Percentiles rank a stretch among this genome's conserved stretches.
These are phyloP conservation scores for Ambrosia hybrid DNA, from an alignment of 140 eudicot species.

Conservation along the genomic window DNA sequence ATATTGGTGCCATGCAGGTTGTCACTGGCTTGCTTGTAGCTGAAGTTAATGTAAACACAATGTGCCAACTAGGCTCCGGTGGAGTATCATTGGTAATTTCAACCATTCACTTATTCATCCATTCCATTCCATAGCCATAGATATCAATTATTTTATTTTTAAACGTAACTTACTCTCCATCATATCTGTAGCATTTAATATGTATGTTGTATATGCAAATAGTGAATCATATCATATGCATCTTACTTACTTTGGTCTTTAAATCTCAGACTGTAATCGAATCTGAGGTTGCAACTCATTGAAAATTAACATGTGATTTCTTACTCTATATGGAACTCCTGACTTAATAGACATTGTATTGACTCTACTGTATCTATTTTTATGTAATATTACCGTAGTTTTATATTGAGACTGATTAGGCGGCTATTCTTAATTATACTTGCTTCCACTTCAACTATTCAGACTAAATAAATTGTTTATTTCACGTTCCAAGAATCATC, in stretches of 20 bases:
- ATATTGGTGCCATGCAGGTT: conserved; percentile 48
- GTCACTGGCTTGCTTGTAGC: conserved; percentile 90
- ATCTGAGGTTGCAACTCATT: not conserved
- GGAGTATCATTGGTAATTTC: conserved; percentile 91
- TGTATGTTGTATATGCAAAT: not conserved
- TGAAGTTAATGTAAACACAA: conserved; percentile 95
- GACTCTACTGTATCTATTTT: too few relatives aligned
- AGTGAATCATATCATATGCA: conserved; percentile 9
- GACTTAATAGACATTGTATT: not conserved
- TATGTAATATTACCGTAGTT: too few relatives aligned
- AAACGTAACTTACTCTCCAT: not conserved
- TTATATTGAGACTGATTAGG: not conserved
- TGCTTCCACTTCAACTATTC: conserved; percentile 3
- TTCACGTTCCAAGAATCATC: conserved; percentile 3
- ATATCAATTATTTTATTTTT: too few relatives aligned
- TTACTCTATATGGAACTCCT: not conserved
- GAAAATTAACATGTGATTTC: not conserved
- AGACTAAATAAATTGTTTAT: not conserved
- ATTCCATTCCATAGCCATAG: too few relatives aligned
- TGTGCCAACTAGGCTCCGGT: conserved; percentile 97
- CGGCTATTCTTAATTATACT: not conserved
- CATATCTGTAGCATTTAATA: not conserved
- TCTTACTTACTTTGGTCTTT: conserved; percentile 1
- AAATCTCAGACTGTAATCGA: not conserved
- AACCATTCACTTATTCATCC: not conserved